phyloP scores from a whole-genome alignment of 2,329 filamentous ascomycete species.

The Epicoccum sorghinum region DNA sequence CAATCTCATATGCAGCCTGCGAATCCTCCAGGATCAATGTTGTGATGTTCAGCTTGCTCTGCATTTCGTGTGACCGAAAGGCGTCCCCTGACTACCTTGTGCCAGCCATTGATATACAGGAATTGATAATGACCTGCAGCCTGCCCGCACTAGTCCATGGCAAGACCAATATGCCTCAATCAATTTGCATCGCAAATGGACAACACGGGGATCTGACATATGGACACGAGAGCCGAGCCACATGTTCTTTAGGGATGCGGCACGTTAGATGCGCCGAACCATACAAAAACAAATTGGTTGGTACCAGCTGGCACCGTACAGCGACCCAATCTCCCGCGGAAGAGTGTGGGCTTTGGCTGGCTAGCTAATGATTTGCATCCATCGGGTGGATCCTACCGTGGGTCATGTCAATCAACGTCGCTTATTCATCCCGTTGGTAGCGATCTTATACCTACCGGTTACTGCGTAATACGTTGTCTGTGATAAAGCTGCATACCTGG shows the following conservation, averaged over 20 bases:
- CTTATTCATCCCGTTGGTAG: neutral
- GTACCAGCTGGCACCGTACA: neutral
- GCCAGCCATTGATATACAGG: too few species aligned
- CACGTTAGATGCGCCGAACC: conserved; percentile 4
- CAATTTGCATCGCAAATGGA: neutral
- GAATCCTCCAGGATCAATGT: conserved; percentile 13
- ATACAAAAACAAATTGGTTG: neutral
- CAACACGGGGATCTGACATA: neutral
- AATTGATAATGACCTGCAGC: too few species aligned
- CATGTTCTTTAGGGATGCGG: conserved; percentile 2
- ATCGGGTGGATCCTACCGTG: conserved; percentile 7
- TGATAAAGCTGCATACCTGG: neutral
- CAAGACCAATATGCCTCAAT: too few species aligned
- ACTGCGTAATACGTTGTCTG: neutral
- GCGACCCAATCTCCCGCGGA: conserved; percentile 4
- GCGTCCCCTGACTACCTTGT: too few species aligned
- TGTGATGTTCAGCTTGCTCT: conserved; percentile 11
- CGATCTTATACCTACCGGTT: neutral
- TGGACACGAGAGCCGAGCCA: conserved; percentile 5
- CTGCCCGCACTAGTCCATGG: too few species aligned
- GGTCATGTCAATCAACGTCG: conserved; percentile 6
- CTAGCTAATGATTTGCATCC: conserved; percentile 8
- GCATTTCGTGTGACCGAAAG: conserved; percentile 5
- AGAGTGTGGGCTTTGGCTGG: neutral
- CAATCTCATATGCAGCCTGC: conserved; percentile 6